Evolutionary conservation across 139 green algal genomes (phyloP).

Genomic region (Trebouxia sp.): DNA sequence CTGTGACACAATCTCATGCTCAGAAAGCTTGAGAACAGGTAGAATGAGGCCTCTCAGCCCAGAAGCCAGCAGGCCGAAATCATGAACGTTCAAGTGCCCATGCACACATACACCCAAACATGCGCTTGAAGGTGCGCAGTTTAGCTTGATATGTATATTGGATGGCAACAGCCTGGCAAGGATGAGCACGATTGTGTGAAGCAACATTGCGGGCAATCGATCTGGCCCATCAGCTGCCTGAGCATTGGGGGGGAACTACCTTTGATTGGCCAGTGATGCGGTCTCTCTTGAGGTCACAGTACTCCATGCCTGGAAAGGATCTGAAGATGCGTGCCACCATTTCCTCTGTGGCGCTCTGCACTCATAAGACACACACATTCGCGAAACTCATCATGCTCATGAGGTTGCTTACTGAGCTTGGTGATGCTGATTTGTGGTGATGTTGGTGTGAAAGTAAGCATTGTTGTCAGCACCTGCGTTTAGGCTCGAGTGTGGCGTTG

Average conservation of each 20-base stretch:
- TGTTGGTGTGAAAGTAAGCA: background rate
- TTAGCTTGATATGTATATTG: no score
- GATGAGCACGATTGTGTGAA: no score
- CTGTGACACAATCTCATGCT: no score
- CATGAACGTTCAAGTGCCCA: background rate
- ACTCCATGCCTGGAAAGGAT: slow-evolving; percentile 83
- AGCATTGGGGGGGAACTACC: slow-evolving; percentile 35
- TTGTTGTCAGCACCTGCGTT: no score
- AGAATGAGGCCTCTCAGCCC: no score
- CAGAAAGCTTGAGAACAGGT: no score
- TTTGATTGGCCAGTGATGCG: slow-evolving; percentile 67
- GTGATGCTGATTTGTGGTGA: background rate
- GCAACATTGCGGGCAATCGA: no score
- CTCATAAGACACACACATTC: slow-evolving; percentile 3
- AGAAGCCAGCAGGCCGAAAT: background rate
- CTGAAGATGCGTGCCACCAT: slow-evolving; percentile 76
- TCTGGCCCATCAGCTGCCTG: no score
- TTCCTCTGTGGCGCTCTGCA: slow-evolving; percentile 71
- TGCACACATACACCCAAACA: background rate
- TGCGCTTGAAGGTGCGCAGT: background rate
- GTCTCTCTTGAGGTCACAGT: slow-evolving; percentile 88
- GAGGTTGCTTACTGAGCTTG: background rate
- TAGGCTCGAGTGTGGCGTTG: no score
- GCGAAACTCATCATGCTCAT: background rate
- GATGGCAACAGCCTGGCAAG: no score